Percentiles rank a stretch among this genome's conserved stretches.
phyloP scores from a whole-genome alignment of 352 stramenopile species.

The Phytophthora niederhauseri region DNA sequence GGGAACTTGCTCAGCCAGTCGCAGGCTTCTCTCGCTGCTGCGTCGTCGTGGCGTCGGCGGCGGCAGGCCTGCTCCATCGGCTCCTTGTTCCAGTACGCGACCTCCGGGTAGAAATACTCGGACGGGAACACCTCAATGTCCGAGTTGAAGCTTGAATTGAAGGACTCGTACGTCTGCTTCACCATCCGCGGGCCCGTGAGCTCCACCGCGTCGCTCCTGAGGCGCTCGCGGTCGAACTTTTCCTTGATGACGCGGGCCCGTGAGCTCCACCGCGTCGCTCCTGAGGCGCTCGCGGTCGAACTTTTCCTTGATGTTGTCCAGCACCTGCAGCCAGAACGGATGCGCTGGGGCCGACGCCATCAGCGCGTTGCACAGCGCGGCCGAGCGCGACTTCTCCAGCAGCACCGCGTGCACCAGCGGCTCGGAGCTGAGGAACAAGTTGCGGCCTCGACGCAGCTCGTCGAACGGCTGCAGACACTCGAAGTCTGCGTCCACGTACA shows the following conservation, averaged over 20 bases:
- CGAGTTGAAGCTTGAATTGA: constrained; percentile 4
- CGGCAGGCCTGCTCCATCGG: constrained; percentile 42
- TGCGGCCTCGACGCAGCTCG: constrained; percentile 33
- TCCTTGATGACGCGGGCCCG: constrained; percentile 52
- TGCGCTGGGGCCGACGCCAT: constrained; percentile 55
- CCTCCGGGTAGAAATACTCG: constrained; percentile 63
- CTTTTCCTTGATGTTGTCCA: constrained; percentile 53
- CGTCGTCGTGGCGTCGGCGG: constrained; percentile 21
- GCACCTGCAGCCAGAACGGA: constrained; percentile 56
- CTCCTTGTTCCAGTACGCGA: constrained; percentile 56
- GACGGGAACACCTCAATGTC: constrained; percentile 37
- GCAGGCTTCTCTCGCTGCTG: constrained; percentile 36
- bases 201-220: constrained; percentile 37
- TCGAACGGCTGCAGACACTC: constrained; percentile 55
- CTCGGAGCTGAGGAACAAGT: constrained; percentile 57
- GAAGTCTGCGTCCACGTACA: constrained; percentile 64
- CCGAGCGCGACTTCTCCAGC: constrained; percentile 39
- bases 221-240: constrained; percentile 40
- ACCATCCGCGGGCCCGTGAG: constrained; percentile 59
- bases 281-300: constrained; percentile 36
- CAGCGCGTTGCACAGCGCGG: constrained; percentile 60
- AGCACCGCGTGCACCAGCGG: constrained; percentile 48
- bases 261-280: constrained; percentile 48
- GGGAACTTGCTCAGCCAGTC: constrained; percentile 48
- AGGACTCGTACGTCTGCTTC: constrained; percentile 44